phyloP scores from a whole-genome alignment of 192 early-diverging fungal genomes.

The Backusella tuberculispora region DNA sequence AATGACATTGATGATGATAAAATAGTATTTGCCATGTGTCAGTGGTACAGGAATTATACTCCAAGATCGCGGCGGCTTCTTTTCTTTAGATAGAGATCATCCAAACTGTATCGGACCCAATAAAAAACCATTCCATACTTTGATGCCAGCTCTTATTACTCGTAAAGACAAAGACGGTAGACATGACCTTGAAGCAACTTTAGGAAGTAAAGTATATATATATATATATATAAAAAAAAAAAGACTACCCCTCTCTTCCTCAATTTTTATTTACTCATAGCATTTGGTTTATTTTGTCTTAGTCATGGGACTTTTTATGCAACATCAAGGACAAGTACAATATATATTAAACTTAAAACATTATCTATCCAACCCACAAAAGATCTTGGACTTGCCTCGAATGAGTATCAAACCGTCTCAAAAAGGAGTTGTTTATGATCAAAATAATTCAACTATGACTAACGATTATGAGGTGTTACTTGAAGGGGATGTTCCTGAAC shows the following conservation, averaged over 20 bases:
- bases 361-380: conserved; percentile 63
- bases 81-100: conserved; percentile 58
- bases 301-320: conserved; percentile 78
- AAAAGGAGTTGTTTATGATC: conserved; percentile 13
- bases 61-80: conserved; percentile 71
- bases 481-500: conserved; percentile 64
- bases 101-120: conserved; percentile 67
- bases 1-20: background rate
- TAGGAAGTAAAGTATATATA: conserved; percentile 47
- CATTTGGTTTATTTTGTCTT: background rate
- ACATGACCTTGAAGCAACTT: conserved; percentile 46
- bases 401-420: conserved; percentile 58
- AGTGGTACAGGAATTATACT: conserved; percentile 65
- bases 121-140: conserved; percentile 82
- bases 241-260: no score
- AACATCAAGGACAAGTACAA: conserved; percentile 84
- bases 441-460: conserved; percentile 26
- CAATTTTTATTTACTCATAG: background rate
- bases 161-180: conserved; percentile 20
- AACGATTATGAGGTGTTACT: conserved; percentile 47
- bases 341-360: conserved; percentile 69
- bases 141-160: conserved; percentile 75
- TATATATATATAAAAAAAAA: background rate
- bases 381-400: conserved; percentile 69
- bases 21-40: conserved; percentile 52